phyloP scores from a whole-genome alignment of 345 rosid genomes.

The Erysimum cheiranthoides region DNA sequence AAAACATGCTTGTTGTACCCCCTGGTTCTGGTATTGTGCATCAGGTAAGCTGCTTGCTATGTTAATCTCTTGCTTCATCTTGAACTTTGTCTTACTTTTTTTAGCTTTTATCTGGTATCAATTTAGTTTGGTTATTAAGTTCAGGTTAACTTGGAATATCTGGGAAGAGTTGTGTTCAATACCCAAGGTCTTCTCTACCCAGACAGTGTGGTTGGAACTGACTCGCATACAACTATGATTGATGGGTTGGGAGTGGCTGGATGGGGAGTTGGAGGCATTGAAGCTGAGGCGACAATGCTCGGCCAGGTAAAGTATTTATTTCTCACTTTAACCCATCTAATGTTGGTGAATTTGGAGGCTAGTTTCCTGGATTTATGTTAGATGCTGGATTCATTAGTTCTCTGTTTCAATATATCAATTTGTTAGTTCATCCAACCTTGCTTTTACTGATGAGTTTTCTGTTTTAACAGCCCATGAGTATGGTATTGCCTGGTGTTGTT shows the following conservation, averaged over 20 bases:
- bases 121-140: not conserved
- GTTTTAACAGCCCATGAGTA: constrained; percentile 86
- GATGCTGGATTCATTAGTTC: not conserved
- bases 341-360: not conserved
- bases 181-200: constrained; percentile 78
- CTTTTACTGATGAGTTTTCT: not conserved
- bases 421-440: not conserved
- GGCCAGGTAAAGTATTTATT: constrained; percentile 70
- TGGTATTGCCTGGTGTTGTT: constrained; percentile 98
- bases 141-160: constrained; percentile 91
- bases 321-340: not conserved
- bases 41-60: constrained; percentile 55
- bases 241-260: constrained; percentile 98
- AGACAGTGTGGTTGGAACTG: constrained; percentile 96
- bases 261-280: constrained; percentile 98
- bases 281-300: constrained; percentile 98
- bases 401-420: not conserved
- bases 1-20: constrained; percentile 96
- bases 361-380: not conserved
- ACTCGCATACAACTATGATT: constrained; percentile 97
- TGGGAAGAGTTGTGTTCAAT: constrained; percentile 93
- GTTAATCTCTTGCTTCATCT: not conserved
- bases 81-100: constrained; percentile 3
- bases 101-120: not conserved
- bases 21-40: constrained; percentile 98